Base-by-base conservation (phyloP, 2,329 filamentous ascomycete species). In the Apiospora arundinis region DNA sequence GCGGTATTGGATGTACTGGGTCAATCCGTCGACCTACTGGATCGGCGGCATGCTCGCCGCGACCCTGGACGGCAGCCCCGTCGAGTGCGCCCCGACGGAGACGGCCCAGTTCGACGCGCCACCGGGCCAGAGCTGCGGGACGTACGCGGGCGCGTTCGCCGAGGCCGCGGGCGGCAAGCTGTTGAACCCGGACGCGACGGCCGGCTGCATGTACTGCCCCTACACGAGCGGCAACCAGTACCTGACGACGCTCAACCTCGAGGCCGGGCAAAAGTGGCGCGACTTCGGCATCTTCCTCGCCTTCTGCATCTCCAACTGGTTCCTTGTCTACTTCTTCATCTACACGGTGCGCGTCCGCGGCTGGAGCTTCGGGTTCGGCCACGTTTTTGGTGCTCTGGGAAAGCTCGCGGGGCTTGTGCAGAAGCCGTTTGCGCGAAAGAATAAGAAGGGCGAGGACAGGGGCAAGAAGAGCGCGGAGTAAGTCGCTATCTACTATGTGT, bases 291-390 rank as follows among this genome's bases (percentile, higher is more conserved):
- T 94, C 72, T 93, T 94, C 83, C 75, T 93, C 11, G 90, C 88
- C 1, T 95, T 94, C 78, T 89, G 89, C 69, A 82, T 92, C 18
- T 91, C 88, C 68, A 94, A 94, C 77, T 94, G 90, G 90, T 82
- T 86, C 52, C 80, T 94, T 70, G 91, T 94, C 0, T 93, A 93
- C 79, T 93, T 94, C 81, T 94, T 95, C 78, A 90, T 94, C 71
- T 95, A 92, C 81, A 92, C 89, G 2, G 91, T 93, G 8, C 86
- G 92, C 23, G 88, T 94, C 70, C 87, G 86, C 74, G 88, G 91
- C 9, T 94, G 92, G 91, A 88, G 82, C 28, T 94, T 94, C 80
- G 92, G 92, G 0, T 85, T 94, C 71, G 89, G 89, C 0, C 82
- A 81, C 60, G 37, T 92, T 2, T 91, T 91, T 78, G 73, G 76